Evolutionary conservation across 2,329 filamentous ascomycete species (phyloP), one percentile per base, ranked within the genome.

Genomic region (Harringtonia lauricola): DNA sequence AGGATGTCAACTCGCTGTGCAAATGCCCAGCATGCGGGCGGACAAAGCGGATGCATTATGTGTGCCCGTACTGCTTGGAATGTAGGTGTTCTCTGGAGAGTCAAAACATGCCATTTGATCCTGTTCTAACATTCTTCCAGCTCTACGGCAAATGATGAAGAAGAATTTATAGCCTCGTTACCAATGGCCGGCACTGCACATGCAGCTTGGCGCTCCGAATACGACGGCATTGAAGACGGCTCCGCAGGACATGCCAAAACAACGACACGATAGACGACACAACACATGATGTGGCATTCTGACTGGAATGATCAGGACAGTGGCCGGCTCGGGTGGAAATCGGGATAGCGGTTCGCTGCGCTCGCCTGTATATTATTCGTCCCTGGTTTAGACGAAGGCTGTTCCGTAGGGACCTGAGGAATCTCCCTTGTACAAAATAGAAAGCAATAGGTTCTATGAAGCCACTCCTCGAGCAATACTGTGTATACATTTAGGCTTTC

Each of bases 1-100:
- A 95, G 67, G 92, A 98, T 60, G 80, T 94, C 46, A 92, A 83
- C 50, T 76, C 78, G 43, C 66, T 98, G 54, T 94, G 88, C 67
- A 86, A 79, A 58, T 98, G 92, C 60, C 85, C 90, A 1, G 86
- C 81, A 14, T 98, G 92, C 56, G 94, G 92, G 39, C 76, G 83
- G 59, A 68, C 79, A 22, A 98, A 98, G 71, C 81, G 87, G 59
- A 82, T 87, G 57, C 92, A 98, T 67, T 70, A 88, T 30, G 62
- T 98, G 51, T 98, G 92, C 63, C 81, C 87, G 18, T 80, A 85
- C 57, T 98, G 92, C 46, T 49, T 52, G 42, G 38, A 48, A 26
- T 40, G 45, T 54, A 19, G 8, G 41, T 39, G 8, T 19, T n/a
- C n/a, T n/a, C n/a, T n/a, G n/a, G n/a, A n/a, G n/a, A n/a, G n/a